Evolutionary conservation across 805 yeast species (phyloP), one percentile per base, ranked within the genome.

Genomic region (Wickerhamomyces sydowiorum): DNA sequence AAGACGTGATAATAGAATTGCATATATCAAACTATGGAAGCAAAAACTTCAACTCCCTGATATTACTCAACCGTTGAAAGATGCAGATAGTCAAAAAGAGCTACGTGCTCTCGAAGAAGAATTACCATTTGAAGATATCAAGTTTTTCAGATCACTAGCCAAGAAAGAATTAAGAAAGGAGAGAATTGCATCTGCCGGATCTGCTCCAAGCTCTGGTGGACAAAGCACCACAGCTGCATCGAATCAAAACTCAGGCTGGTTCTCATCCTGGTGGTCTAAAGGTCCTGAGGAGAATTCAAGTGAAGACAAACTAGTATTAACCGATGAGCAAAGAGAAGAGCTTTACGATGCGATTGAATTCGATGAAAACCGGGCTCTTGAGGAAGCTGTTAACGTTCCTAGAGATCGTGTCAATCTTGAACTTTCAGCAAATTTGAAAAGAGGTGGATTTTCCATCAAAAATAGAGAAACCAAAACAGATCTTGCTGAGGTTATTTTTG

Each of bases 281-380:
- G 48, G 48, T 15, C 36, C 51, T 4, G 38, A 46, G 3, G 22
- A 55, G 1, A 45, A 56, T 3, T 54, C 51, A 1, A 63, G 64
- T 7, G 67, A 69, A 4, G 59, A 66, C 8, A 65, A 70, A 2
- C 58, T 80, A 22, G 67, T 69, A 7, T 75, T 93, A 59, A 78
- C 93, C 0, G 96, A 87, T 13, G 96, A 89, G 50, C 96, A 93
- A 56, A 73, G 86, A 48, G 74, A 87, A 56, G 99, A 95, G 45
- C 69, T 93, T 18, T 90, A 88, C 56, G 95, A 87, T 46, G 95
- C 97, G 0, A 90, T 93, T 49, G 99, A 90, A 48, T 90, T 82
- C 51, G 86, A 90, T 51, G 96, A 90, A 47, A 62, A 70, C 18
- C 69, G 74, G 38, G 67, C 67, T 1, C 42, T 75, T 1, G 54